Base-by-base conservation (phyloP, 23 red algal species). In the Gracilaria domingensis region DNA sequence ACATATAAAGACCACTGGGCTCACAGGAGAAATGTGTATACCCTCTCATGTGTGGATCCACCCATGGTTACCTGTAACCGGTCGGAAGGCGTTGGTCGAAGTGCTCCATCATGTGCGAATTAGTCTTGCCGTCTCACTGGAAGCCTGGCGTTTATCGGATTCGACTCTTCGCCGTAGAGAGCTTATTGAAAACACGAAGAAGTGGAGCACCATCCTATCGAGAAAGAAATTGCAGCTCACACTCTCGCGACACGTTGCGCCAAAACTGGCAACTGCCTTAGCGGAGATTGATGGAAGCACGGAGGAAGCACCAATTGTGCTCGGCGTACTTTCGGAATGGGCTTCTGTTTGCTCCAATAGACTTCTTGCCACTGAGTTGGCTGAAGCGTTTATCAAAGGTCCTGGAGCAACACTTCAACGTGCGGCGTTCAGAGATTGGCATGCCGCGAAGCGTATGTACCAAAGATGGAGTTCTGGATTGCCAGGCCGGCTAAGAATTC, bases 221-320 rank as follows among this genome's bases (percentile, higher is more conserved):
- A 56, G 89, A 60, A 77, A 78, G 29, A 92, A 92, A 60, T 30
- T 92, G 80, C 89, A 92, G 38, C 73, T 83, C 34, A 50, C 77
- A 9, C 77, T 92, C 32, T 77, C 69, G 3, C 39, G 67, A 28
- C 80, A 92, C 32, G 79, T 92, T 1, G 23, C 48, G 33, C 48
- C 61, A 33, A 92, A 92, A 40, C n/a, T 83, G 38, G 75, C 25
- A 83, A 28, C 11, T 39, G 66, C 49, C n/a, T 20, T 80, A 26
- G 0, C 6, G 23, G 21, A 54, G 72, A 17, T 66, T 90, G 59
- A 75, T 70, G 64, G 65, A 44, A 51, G 26, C 60, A 20, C 54
- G 8, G 35, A 40, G 60, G 62, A 66, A 26, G 71, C 25, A 61
- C 55, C 51, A 20, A 38, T 37, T 13, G 77, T 34, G 17, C 77